phyloP scores from a whole-genome alignment of 106 monocot genomes.

The Dioscorea zingiberensis region DNA sequence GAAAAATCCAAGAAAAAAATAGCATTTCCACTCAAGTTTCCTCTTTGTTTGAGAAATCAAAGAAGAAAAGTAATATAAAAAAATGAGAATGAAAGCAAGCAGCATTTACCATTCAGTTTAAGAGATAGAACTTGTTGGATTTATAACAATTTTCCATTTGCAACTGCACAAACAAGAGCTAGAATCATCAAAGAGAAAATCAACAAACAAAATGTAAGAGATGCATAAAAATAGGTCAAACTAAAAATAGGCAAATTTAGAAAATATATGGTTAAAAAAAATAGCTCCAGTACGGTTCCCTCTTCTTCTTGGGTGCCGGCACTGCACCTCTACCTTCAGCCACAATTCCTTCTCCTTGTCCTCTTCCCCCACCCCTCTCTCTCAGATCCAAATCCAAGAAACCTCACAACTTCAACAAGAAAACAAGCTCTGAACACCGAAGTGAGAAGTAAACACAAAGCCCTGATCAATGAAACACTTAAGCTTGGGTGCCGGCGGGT shows the following conservation, averaged over 20 bases:
- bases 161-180: neutral
- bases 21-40: neutral
- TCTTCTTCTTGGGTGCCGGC: slow-evolving; percentile 60
- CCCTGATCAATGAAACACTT: neutral
- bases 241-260: too few species aligned
- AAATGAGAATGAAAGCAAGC: neutral
- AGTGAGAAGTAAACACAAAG: neutral
- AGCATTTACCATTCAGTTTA: neutral
- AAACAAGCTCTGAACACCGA: neutral
- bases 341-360: slow-evolving; percentile 25
- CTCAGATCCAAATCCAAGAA: neutral
- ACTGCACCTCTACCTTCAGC: slow-evolving; percentile 66
- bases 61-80: neutral
- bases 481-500: too few species aligned
- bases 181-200: neutral
- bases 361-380: neutral
- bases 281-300: slow-evolving; percentile 1
- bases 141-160: neutral
- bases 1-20: neutral
- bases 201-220: neutral
- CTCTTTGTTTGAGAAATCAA: neutral
- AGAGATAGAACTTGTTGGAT: too few species aligned
- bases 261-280: too few species aligned
- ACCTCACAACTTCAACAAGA: neutral
- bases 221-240: neutral